phyloP scores from a whole-genome alignment of 208 protist species.

The Crithidia sp. region DNA sequence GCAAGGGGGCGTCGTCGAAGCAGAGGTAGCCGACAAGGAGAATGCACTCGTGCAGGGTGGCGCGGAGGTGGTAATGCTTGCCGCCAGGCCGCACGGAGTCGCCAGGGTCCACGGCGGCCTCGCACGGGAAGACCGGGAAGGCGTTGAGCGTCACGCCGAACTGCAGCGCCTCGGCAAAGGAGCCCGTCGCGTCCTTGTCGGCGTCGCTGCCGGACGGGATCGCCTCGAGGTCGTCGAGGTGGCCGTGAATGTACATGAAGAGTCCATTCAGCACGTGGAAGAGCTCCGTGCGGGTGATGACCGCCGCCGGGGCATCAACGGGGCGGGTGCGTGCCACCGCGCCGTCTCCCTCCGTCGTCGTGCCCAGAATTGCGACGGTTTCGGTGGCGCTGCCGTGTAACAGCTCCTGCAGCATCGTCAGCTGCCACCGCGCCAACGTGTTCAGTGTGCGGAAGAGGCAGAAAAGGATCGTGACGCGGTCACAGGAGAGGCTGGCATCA shows the following conservation, averaged over 20 bases:
- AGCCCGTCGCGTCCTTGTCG: slow-evolving; percentile 16
- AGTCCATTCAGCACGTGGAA: slow-evolving; percentile 78
- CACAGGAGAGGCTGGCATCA: slow-evolving; percentile 35
- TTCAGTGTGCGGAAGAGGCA: slow-evolving; percentile 73
- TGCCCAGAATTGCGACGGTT: slow-evolving; percentile 9
- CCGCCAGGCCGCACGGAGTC: slow-evolving; percentile 33
- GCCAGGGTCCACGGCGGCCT: slow-evolving; percentile 1
- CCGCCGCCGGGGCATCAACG: slow-evolving; percentile 13
- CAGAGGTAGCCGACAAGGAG: slow-evolving; percentile 83
- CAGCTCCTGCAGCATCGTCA: slow-evolving; percentile 69
- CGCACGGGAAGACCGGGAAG: slow-evolving; percentile 44
- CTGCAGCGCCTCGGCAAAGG: slow-evolving; percentile 73
- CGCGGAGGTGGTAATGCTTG: slow-evolving; percentile 54
- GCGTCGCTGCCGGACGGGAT: slow-evolving; percentile 41
- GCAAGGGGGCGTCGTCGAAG: slow-evolving; percentile 69
- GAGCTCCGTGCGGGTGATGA: slow-evolving; percentile 75
- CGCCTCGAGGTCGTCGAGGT: slow-evolving; percentile 61
- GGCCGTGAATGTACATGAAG: slow-evolving; percentile 66
- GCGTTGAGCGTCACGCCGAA: slow-evolving; percentile 72
- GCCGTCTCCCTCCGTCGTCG: slow-evolving; percentile 21
- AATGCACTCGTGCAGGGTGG: slow-evolving; percentile 82
- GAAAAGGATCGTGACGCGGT: slow-evolving; percentile 66
- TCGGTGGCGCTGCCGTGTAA: slow-evolving; percentile 48
- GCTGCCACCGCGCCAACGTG: slow-evolving; percentile 77
- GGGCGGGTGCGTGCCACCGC: slow-evolving; percentile 6